Conservation (phyloP, 2,329 filamentous ascomycete species). For the Diaporthe sp. region DNA sequence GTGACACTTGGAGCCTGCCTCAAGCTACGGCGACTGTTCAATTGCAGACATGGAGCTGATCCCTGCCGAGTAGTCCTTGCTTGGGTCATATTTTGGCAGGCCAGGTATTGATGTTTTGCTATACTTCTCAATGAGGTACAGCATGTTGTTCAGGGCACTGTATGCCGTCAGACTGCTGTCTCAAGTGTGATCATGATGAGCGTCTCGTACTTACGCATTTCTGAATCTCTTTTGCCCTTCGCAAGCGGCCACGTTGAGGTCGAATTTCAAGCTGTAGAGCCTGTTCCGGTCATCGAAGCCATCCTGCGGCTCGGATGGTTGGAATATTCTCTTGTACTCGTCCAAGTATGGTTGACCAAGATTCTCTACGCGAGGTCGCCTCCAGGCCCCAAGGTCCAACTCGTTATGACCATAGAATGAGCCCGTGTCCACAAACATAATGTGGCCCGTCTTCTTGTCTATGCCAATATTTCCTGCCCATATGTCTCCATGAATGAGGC, state of each 20-base stretch:
- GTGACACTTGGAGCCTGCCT: neutral
- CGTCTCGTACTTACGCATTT: neutral
- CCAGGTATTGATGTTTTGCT: neutral
- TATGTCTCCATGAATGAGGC: neutral
- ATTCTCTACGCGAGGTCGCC: neutral
- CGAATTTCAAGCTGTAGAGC: slow-evolving; percentile 1
- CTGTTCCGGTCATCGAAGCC: neutral
- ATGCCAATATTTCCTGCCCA: neutral
- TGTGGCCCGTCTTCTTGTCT: neutral
- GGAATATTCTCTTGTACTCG: neutral
- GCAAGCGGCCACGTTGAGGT: neutral
- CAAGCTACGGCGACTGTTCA: neutral
- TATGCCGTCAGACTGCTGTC: neutral
- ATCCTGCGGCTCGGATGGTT: neutral
- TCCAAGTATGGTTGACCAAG: neutral
- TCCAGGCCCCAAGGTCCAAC: neutral
- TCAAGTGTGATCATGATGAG: neutral
- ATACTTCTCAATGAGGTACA: neutral
- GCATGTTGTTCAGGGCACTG: neutral
- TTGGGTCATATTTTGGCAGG: neutral
- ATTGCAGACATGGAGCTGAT: neutral
- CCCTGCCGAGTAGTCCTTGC: neutral
- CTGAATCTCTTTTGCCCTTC: neutral
- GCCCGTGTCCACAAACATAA: neutral
- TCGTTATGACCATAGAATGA: neutral